phyloP scores from a whole-genome alignment of 257 asterid species.

The Ballota nigra region DNA sequence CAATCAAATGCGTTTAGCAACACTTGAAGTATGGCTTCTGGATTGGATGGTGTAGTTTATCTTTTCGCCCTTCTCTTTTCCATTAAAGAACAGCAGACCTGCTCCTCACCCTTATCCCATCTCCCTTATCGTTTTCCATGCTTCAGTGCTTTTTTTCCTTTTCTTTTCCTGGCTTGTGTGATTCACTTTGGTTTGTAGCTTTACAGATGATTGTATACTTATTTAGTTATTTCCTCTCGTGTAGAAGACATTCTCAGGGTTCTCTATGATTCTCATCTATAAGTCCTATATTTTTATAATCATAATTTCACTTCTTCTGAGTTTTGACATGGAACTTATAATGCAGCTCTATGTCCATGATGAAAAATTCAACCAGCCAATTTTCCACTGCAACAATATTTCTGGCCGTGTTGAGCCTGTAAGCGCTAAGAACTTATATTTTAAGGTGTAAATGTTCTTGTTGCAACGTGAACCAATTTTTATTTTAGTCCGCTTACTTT shows the following conservation, averaged over 20 bases:
- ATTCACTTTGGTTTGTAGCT: too few species aligned
- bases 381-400: conserved; percentile 85
- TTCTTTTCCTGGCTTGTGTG: not conserved
- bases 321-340: conserved; percentile 14
- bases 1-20: not conserved
- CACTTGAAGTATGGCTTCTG: not conserved
- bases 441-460: not conserved
- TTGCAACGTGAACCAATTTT: too few species aligned
- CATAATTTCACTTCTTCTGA: not conserved
- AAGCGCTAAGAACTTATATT: conserved; percentile 25
- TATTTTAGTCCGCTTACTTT: too few species aligned
- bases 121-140: not conserved
- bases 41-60: not conserved
- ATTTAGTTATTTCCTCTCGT: not conserved
- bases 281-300: not conserved
- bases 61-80: too few species aligned
- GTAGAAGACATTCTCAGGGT: not conserved
- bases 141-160: not conserved
- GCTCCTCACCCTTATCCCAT: not conserved
- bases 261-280: not conserved
- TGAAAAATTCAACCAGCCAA: conserved; percentile 89
- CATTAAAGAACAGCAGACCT: too few species aligned
- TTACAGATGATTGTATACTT: not conserved
- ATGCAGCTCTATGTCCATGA: conserved; percentile 71
- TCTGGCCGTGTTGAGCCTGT: conserved; percentile 86